Conservation (phyloP, 75 land plant genomes). For the Adiantum capillusveneris region DNA sequence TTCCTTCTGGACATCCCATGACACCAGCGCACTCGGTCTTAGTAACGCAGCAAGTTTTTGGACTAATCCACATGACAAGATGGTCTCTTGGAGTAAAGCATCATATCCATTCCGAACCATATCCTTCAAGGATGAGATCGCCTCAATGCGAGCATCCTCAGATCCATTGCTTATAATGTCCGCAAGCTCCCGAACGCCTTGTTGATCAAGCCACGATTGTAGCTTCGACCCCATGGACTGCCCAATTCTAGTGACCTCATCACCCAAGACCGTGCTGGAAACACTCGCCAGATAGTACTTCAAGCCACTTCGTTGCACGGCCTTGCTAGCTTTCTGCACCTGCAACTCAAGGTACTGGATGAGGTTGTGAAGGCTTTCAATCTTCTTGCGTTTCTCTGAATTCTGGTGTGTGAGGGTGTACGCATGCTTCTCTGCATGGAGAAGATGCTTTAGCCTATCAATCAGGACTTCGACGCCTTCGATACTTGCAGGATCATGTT, state of each 20-base stretch:
- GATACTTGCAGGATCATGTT: not conserved
- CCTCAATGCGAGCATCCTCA: slow-evolving; percentile 8
- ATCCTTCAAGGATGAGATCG: slow-evolving; percentile 19
- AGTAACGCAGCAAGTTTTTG: slow-evolving; percentile 27
- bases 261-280: slow-evolving; percentile 25
- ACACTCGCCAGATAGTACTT: slow-evolving; percentile 16
- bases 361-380: slow-evolving; percentile 30
- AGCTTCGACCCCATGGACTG: slow-evolving; percentile 39
- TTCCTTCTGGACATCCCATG: slow-evolving; percentile 27
- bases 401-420: not conserved
- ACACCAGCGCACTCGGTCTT: slow-evolving; percentile 3
- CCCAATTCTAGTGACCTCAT: slow-evolving; percentile 38
- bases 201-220: slow-evolving; percentile 56
- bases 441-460: not conserved
- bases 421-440: not conserved
- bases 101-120: slow-evolving; percentile 37
- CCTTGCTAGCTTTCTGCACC: slow-evolving; percentile 11
- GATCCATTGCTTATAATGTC: slow-evolving; percentile 1
- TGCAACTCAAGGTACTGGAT: slow-evolving; percentile 32
- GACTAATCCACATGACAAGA: slow-evolving; percentile 33
- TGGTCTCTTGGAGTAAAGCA: slow-evolving; percentile 39
- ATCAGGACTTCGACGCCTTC: not conserved
- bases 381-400: slow-evolving; percentile 8
- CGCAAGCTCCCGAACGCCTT: slow-evolving; percentile 21
- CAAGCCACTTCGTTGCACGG: slow-evolving; percentile 4